phyloP scores from a whole-genome alignment of 140 eudicot genomes.

The Cichorium intybus region DNA sequence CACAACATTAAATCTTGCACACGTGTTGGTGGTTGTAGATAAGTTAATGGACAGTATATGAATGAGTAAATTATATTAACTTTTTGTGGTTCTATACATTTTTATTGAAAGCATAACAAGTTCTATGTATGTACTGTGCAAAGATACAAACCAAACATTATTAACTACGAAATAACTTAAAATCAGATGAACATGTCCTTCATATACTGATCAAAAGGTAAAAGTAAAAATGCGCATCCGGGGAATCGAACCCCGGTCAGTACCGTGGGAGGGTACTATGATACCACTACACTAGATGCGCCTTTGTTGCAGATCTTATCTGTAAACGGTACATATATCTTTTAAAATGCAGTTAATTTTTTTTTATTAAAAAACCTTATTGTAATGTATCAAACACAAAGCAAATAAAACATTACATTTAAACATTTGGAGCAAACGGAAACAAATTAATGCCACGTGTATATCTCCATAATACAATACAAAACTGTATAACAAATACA shows the following conservation, averaged over 20 bases:
- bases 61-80: neutral
- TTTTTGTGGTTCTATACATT: too few species aligned
- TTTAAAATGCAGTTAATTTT: too few species aligned
- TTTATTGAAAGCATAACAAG: too few species aligned
- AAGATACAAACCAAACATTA: neutral
- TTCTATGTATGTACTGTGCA: too few species aligned
- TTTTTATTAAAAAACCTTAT: neutral
- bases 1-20: conserved; percentile 13
- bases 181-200: too few species aligned
- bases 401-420: conserved; percentile 12
- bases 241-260: conserved; percentile 99
- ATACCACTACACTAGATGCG: conserved; percentile 99
- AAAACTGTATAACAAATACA: conserved; percentile 17
- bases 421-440: conserved; percentile 1
- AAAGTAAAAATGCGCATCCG: conserved; percentile 53
- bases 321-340: too few species aligned
- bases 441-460: neutral
- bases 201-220: neutral
- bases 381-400: neutral
- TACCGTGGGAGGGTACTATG: conserved; percentile 99
- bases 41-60: too few species aligned
- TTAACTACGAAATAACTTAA: too few species aligned
- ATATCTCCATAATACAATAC: conserved; percentile 28
- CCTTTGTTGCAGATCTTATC: too few species aligned
- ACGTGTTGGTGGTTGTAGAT: neutral